These are phyloP conservation scores for Blattamonas nauphoetae DNA, from an alignment of 78 protist genomes.

Conservation along the genomic window DNA sequence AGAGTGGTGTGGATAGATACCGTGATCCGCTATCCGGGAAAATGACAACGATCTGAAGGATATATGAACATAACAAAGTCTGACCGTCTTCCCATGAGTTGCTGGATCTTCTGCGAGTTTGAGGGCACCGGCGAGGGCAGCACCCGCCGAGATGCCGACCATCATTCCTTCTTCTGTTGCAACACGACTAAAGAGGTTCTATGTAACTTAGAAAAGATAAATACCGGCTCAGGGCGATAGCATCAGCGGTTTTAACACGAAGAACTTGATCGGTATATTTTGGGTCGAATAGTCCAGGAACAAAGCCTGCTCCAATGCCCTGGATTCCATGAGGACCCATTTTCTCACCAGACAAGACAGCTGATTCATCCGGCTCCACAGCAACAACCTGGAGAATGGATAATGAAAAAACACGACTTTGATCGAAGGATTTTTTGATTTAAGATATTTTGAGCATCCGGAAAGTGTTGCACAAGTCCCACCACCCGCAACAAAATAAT, in stretches of 20 bases:
- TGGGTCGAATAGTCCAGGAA: conserved; percentile 13
- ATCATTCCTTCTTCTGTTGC: conserved; percentile 29
- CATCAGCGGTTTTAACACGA: conserved; percentile 23
- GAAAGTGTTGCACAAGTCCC: conserved; percentile 95
- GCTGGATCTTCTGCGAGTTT: conserved; percentile 17
- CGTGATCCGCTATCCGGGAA: conserved; percentile 31
- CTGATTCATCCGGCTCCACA: conserved; percentile 33
- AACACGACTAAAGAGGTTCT: background rate
- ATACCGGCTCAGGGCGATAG: conserved; percentile 9
- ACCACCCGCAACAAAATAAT: conserved; percentile 68
- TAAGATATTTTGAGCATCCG: conserved; percentile 24
- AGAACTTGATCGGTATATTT: conserved; percentile 19
- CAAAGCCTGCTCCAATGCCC: conserved; percentile 33
- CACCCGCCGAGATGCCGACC: conserved; percentile 32
- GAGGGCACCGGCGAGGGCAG: conserved; percentile 22
- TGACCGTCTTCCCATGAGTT: conserved; percentile 13
- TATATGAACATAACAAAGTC: background rate
- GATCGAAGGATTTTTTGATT: background rate
- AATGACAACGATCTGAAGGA: conserved; percentile 19
- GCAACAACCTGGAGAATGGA: conserved; percentile 11
- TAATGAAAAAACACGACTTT: background rate
- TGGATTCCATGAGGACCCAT: conserved; percentile 29
- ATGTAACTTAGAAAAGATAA: background rate
- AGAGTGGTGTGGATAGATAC: conserved; percentile 26
- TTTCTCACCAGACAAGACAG: conserved; percentile 41